Conservation (phyloP, 2,329 filamentous ascomycete species). For the Neonectria sp. region DNA sequence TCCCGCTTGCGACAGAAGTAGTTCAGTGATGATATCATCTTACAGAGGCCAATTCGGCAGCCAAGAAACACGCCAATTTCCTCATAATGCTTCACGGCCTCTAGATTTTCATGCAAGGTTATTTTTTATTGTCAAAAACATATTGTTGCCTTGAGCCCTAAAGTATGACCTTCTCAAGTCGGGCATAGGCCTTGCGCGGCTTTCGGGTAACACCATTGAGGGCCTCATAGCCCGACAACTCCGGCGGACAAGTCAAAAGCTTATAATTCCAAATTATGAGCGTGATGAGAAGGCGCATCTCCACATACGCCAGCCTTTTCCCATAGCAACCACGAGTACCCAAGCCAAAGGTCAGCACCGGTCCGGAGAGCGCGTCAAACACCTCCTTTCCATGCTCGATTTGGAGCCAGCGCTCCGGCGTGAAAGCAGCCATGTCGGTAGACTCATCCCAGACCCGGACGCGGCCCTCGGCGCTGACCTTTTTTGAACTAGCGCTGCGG, state of each 20-base stretch:
- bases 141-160: too few species aligned
- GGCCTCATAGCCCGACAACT: neutral
- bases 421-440: conserved; percentile 20
- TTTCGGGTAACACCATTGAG: neutral
- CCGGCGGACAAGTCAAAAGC: neutral
- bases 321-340: conserved; percentile 57
- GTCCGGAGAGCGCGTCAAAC: conserved; percentile 51
- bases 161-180: neutral
- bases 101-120: too few species aligned
- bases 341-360: conserved; percentile 52
- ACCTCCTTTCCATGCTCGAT: conserved; percentile 15
- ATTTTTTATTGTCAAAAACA: too few species aligned
- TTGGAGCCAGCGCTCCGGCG: conserved; percentile 35
- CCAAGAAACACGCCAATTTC: too few species aligned
- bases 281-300: conserved; percentile 47
- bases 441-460: neutral
- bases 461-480: too few species aligned
- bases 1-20: too few species aligned
- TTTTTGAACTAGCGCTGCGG: too few species aligned
- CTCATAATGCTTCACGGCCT: too few species aligned
- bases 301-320: conserved; percentile 46
- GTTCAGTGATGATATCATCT: too few species aligned
- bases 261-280: conserved; percentile 50
- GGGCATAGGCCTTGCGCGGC: neutral
- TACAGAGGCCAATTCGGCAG: too few species aligned